Evolutionary conservation across 768 basidiomycete species (phyloP).

Genomic region (Cyclocybe cylindracea): DNA sequence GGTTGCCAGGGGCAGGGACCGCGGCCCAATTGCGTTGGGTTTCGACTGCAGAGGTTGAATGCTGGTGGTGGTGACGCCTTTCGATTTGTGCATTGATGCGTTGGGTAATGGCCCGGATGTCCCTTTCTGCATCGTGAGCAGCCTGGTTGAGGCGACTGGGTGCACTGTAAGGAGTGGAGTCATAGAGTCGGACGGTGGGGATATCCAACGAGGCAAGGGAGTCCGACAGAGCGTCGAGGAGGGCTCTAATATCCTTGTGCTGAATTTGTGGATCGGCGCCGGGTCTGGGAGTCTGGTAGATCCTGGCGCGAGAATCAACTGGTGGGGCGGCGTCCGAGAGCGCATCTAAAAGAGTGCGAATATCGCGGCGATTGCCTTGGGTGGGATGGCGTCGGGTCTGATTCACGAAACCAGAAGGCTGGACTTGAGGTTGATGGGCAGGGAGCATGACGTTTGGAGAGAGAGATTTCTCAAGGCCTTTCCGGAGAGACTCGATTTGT

Average conservation of each 20-base stretch:
- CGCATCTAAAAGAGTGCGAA: conserved; percentile 18
- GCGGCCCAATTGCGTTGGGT: background rate
- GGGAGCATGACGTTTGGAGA: conserved; percentile 12
- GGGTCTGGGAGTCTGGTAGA: background rate
- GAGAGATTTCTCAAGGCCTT: conserved; percentile 58
- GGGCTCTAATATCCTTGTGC: conserved; percentile 15
- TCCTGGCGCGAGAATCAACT: background rate
- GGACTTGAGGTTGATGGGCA: conserved; percentile 44
- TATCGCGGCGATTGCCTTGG: conserved; percentile 4
- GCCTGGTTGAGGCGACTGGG: background rate
- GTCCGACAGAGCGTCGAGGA: conserved; percentile 20
- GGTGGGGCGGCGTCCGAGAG: conserved; percentile 2
- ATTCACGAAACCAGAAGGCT: background rate
- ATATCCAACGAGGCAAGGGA: background rate
- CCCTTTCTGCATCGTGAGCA: conserved; percentile 4
- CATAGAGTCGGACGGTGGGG: background rate
- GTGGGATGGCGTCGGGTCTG: conserved; percentile 2
- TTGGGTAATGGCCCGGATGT: conserved; percentile 10
- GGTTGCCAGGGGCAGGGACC: too few species aligned
- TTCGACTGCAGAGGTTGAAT: background rate
- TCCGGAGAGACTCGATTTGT: conserved; percentile 63
- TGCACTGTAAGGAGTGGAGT: background rate
- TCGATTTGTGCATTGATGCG: conserved; percentile 8
- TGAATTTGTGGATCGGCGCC: background rate
- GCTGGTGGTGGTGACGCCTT: background rate